Base-by-base conservation (phyloP, 1,284 basidiomycete genomes). In the Microbotryum violaceum region DNA sequence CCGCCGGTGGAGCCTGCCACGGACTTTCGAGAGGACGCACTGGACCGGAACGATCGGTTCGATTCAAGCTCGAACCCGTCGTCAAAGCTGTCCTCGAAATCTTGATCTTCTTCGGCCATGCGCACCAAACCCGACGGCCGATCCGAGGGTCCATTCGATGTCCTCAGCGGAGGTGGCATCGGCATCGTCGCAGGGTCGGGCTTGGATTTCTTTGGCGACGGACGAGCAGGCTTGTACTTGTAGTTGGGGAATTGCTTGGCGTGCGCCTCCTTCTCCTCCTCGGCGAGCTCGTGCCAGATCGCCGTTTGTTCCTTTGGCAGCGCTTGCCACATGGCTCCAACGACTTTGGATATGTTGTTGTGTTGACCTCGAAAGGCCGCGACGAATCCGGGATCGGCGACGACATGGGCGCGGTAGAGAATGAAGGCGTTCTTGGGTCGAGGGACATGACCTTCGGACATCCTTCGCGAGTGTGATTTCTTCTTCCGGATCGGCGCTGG, bases 361-460 rank as follows among this genome's bases (percentile, higher is more conserved):
- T 62, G 60, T 27, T 64, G 56, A 8, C 45, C 54, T 42, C 29
- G 23, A 31, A 62, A 53, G 20, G 87, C 9, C 83, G 83, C 0
- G 87, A 84, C 0, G 89, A 85, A 46, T 91, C 85, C 64, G 86
- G 81, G 70, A 86, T 83, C 59, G 83, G 83, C 52, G 70, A 91
- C 88, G 72, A 90, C 89, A 54, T 88, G 87, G 25, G 87, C 88
- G 63, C 91, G 82, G 77, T 91, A 94, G 74, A 94, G 83, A 70
- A 94, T 93, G 78, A 93, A 94, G 50, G 91, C 89, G 76, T 94
- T 94, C 37, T 89, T 86, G 0, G 91, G 90, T 50, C 91, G 83
- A 46, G 90, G 89, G 72, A 93, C 89, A 75, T 93, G 87, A 37
- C 77, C 78, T 0, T 83, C 47, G 6, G 58, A 60, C 16, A 50